Evolutionary conservation across 192 early-diverging fungal species (phyloP).

Genomic region (Coemansia sp.): DNA sequence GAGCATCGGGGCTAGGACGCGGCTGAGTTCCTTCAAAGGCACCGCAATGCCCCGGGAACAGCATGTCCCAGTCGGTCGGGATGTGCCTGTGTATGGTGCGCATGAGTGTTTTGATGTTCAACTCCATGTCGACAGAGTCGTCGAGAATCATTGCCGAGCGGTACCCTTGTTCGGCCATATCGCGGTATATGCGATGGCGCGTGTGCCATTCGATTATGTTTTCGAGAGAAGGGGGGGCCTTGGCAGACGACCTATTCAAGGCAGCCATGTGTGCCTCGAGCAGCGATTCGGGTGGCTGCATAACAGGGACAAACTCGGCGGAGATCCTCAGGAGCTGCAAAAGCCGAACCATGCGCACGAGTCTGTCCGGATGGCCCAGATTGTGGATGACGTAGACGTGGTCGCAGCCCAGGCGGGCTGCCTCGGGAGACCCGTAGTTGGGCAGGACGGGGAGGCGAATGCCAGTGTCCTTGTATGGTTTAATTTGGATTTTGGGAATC

Average conservation of each 20-base stretch:
- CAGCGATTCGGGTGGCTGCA: conserved; percentile 7
- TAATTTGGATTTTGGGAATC: conserved; percentile 4
- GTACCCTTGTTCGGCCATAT: conserved; percentile 22
- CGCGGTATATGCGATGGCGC: conserved; percentile 16
- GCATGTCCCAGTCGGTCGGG: conserved; percentile 37
- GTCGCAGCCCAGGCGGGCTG: conserved; percentile 22
- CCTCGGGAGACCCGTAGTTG: conserved; percentile 10
- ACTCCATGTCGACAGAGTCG: conserved; percentile 41
- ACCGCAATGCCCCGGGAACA: conserved; percentile 42
- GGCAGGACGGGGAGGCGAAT: conserved; percentile 16
- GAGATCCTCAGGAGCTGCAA: conserved; percentile 28
- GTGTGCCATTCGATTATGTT: conserved; percentile 24
- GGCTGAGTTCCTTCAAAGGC: conserved; percentile 29
- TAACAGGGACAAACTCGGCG: conserved; percentile 34
- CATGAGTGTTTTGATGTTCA: conserved; percentile 33
- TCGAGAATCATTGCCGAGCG: conserved; percentile 33
- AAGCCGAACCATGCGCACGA: conserved; percentile 18
- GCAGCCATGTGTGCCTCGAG: background rate
- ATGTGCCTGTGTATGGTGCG: conserved; percentile 16
- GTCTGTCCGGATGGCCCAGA: conserved; percentile 9
- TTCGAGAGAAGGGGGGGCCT: background rate
- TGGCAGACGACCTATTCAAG: background rate
- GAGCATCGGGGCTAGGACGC: background rate
- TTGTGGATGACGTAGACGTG: conserved; percentile 44
- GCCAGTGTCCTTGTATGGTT: conserved; percentile 19